phyloP scores from a whole-genome alignment of 2,329 filamentous ascomycete species.

The Epichloe coenophiala region DNA sequence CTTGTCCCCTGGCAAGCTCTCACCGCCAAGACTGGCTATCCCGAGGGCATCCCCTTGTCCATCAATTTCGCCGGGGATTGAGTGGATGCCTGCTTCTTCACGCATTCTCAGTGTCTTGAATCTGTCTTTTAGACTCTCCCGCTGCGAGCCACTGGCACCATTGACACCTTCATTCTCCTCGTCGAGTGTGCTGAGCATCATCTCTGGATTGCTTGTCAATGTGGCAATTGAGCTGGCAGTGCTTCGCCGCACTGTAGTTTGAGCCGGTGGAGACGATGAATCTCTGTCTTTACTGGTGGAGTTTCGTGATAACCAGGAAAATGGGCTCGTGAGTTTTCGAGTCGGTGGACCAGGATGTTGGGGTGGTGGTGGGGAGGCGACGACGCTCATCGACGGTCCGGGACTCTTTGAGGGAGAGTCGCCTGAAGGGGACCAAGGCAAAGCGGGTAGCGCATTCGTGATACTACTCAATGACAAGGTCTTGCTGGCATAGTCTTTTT shows the following conservation, averaged over 20 bases:
- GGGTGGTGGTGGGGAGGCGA: conserved; percentile 17
- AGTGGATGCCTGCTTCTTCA: conserved; percentile 50
- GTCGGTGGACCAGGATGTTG: conserved; percentile 23
- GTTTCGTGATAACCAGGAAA: conserved; percentile 68
- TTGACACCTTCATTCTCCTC: conserved; percentile 46
- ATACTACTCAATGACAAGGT: conserved; percentile 56
- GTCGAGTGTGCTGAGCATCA: conserved; percentile 64
- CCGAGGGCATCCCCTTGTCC: conserved; percentile 22
- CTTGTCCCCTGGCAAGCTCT: conserved; percentile 16
- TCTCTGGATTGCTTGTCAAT: conserved; percentile 65
- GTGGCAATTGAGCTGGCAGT: conserved; percentile 72
- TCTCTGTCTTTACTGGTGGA: conserved; percentile 45
- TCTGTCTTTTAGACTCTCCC: conserved; percentile 58
- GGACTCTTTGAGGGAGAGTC: conserved; percentile 33
- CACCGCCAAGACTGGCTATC: conserved; percentile 12
- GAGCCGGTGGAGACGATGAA: conserved; percentile 38
- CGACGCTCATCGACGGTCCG: conserved; percentile 19
- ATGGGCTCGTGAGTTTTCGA: conserved; percentile 76
- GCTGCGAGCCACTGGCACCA: conserved; percentile 32
- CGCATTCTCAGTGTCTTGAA: conserved; percentile 67
- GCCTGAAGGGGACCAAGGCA: conserved; percentile 55
- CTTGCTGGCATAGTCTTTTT: conserved; percentile 32
- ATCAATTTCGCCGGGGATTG: conserved; percentile 39
- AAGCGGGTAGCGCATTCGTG: conserved; percentile 56
- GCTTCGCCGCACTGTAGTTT: conserved; percentile 43